These are phyloP conservation scores for Talaromyces sp. DNA, from an alignment of 2,329 filamentous ascomycete genomes.

Conservation along the genomic window DNA sequence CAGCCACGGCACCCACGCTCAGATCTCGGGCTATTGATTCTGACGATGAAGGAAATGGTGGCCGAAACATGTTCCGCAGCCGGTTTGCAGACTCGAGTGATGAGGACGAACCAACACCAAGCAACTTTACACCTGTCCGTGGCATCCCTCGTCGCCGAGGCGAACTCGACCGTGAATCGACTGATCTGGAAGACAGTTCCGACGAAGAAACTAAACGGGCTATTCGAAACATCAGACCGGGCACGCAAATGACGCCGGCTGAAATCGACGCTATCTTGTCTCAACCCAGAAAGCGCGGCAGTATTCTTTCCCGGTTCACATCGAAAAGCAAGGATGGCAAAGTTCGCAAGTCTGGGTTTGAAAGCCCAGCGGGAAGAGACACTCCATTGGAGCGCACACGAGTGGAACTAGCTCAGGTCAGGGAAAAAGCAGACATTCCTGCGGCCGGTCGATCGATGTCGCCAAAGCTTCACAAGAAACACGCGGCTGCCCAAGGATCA, in stretches of 20 bases:
- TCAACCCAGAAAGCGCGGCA: conserved; percentile 21
- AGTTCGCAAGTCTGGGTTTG: conserved; percentile 51
- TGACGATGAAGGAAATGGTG: conserved; percentile 53
- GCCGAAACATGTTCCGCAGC: conserved; percentile 42
- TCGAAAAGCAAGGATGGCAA: conserved; percentile 29
- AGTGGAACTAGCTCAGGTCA: conserved; percentile 40
- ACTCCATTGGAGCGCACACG: conserved; percentile 56
- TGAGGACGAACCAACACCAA: conserved; percentile 49
- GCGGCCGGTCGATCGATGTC: conserved; percentile 13
- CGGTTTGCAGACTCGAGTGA: conserved; percentile 71
- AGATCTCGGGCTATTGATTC: conserved; percentile 56
- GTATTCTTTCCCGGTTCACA: conserved; percentile 26
- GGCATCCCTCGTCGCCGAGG: conserved; percentile 57
- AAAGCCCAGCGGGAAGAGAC: conserved; percentile 59
- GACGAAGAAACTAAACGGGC: conserved; percentile 39
- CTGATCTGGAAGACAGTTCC: conserved; percentile 58
- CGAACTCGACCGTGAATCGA: conserved; percentile 57
- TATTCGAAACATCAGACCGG: conserved; percentile 16
- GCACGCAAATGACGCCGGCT: conserved; percentile 48
- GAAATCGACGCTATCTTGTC: conserved; percentile 31
- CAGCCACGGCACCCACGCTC: conserved; percentile 17
- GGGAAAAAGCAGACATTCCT: conserved; percentile 4
- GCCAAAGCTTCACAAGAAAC: conserved; percentile 24
- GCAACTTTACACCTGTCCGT: conserved; percentile 49
- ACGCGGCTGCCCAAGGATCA: conserved; percentile 1